Evolutionary conservation across 164 flowering plant species (phyloP), one percentile per base, ranked within the genome.

Genomic region (Berberis thunbergii): DNA sequence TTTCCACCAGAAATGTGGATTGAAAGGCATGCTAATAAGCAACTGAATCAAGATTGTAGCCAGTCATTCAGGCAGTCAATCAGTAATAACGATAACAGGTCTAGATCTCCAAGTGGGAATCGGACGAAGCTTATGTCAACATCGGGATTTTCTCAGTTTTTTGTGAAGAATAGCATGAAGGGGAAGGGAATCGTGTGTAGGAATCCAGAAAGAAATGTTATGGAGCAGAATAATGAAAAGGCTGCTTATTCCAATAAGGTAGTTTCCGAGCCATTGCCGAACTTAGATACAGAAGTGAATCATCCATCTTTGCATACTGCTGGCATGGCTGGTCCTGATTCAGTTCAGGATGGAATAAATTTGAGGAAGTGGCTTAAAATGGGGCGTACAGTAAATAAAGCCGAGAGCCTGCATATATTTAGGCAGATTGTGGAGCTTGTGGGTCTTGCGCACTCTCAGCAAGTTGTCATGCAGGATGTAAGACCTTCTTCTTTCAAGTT

Each of bases 111-210:
- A 61, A 84, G 77, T 6, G 82, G 80, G 43, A 78, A 84, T 41
- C 78, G 85, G 50, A 88, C 90, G 39, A 91, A 89, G 73, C 70
- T 83, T 57, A 43, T 85, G 59, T 82, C 97, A 0, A 76, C 79
- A 55, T 82, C 97, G 50, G 96, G 97, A 7, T 85, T 86, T 73
- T 73, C 95, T 41, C 84, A 85, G 62, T 94, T 76, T 76, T 84
- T 86, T 68, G 75, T 86, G 5, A 91, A 84, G 75, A 84, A 68
- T 61, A 70, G 85, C 7, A 73, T 89, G 76, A 87, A 83, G 66
- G 96, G 89, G 50, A 91, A 91, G 74, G 96, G 97, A 4, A 69
- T 79, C 38, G 63, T 80, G 54, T 67, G 43, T 61, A 81, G 70
- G 69, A 76, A 73, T 53, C 82, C 77, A 7, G 63, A 52, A 54